Evolutionary conservation across 1,139 yeast species (phyloP).

Genomic region (Torulaspora pretoriensis): DNA sequence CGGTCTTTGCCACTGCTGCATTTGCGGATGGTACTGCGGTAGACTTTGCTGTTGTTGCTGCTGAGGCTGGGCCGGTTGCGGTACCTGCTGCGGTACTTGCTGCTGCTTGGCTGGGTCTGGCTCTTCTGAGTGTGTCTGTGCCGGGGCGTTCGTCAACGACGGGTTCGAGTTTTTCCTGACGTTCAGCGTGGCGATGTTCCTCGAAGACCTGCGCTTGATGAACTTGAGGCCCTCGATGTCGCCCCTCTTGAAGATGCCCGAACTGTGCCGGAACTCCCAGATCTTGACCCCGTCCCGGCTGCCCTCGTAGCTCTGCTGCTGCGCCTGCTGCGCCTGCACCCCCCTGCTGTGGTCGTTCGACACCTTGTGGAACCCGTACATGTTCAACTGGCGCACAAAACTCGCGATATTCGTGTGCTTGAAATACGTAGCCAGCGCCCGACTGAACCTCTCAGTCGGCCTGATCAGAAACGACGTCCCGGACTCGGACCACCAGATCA

Average conservation of each 20-base stretch:
- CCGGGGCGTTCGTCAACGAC: conserved; percentile 3
- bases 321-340: conserved; percentile 8
- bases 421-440: conserved; percentile 58
- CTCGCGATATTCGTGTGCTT: conserved; percentile 77
- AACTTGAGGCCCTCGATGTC: conserved; percentile 53
- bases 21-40: conserved; percentile 3
- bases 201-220: conserved; percentile 62
- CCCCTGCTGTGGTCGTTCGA: conserved; percentile 38
- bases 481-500: conserved; percentile 50
- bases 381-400: conserved; percentile 72
- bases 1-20: conserved; percentile 10
- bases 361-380: conserved; percentile 70
- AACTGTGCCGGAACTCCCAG: conserved; percentile 73
- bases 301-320: conserved; percentile 4
- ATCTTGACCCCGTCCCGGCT: conserved; percentile 28
- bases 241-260: conserved; percentile 61
- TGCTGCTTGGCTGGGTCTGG: conserved; percentile 16
- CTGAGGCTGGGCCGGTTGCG: conserved; percentile 3
- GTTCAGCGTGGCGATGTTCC: conserved; percentile 39
- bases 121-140: conserved; percentile 5
- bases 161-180: conserved; percentile 15
- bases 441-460: conserved; percentile 56
- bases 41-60: conserved; percentile 13
- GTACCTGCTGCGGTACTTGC: conserved; percentile 9
- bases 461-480: conserved; percentile 43